Conservation (phyloP, 169 alveolate genomes). For the Cryptosporidium andersoni region DNA sequence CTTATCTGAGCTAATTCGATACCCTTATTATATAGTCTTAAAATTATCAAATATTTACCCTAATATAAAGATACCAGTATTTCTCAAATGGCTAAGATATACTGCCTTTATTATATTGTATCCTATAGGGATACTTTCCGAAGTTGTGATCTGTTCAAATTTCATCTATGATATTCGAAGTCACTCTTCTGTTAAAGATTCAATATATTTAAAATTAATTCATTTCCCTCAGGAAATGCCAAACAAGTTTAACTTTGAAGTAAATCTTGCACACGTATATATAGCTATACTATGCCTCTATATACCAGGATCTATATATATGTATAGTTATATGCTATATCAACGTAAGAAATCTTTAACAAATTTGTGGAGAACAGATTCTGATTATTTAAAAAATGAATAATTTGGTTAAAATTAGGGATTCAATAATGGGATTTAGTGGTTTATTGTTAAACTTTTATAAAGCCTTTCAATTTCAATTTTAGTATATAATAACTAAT, state of each 20-base stretch:
- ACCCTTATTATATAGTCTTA: conserved; percentile 61
- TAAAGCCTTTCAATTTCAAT: too few species aligned
- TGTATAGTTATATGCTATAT: conserved; percentile 76
- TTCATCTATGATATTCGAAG: conserved; percentile 25
- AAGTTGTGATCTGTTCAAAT: conserved; percentile 68
- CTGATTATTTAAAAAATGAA: conserved; percentile 38
- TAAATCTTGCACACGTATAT: conserved; percentile 72
- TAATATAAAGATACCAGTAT: conserved; percentile 70
- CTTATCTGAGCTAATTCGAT: conserved; percentile 62
- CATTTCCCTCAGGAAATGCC: conserved; percentile 79
- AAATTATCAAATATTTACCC: conserved; percentile 31
- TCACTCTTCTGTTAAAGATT: conserved; percentile 12
- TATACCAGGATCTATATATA: conserved; percentile 76
- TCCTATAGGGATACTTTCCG: conserved; percentile 77
- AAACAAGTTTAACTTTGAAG: conserved; percentile 74
- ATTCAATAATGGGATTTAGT: neutral
- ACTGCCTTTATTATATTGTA: conserved; percentile 76
- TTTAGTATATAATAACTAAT: too few species aligned
- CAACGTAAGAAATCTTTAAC: conserved; percentile 74
- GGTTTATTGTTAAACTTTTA: too few species aligned
- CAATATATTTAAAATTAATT: conserved; percentile 35
- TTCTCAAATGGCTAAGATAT: conserved; percentile 77
- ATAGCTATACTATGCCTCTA: conserved; percentile 69
- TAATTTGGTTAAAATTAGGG: neutral
- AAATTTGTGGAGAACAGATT: conserved; percentile 56